phyloP scores from a whole-genome alignment of 345 rosid genomes.

The Chamaenerion angustifolium region DNA sequence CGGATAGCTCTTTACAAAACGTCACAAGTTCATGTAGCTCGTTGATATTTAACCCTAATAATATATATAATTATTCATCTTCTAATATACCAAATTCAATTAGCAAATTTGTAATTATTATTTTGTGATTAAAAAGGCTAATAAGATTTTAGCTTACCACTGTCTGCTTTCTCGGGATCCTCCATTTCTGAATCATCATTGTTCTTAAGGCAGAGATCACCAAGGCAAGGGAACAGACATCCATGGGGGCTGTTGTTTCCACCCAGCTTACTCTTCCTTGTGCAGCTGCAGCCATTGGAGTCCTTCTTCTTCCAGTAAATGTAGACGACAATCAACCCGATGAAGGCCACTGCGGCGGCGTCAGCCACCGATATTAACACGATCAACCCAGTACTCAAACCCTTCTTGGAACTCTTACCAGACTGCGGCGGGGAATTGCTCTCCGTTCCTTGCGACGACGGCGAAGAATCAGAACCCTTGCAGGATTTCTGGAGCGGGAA shows the following conservation, averaged over 20 bases:
- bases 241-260: slow-evolving; percentile 35
- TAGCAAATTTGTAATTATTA: too few relatives aligned
- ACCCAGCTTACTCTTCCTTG: slow-evolving; percentile 53
- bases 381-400: slow-evolving; percentile 56
- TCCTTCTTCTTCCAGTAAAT: slow-evolving; percentile 92
- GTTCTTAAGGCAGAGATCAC: slow-evolving; percentile 14
- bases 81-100: too few relatives aligned
- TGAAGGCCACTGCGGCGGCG: slow-evolving; percentile 67
- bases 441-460: slow-evolving; percentile 15
- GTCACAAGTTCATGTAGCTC: too few relatives aligned
- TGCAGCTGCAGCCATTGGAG: slow-evolving; percentile 67
- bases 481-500: slow-evolving; percentile 89
- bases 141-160: background rate
- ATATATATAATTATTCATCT: too few relatives aligned
- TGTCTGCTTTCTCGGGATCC: slow-evolving; percentile 31
- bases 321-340: slow-evolving; percentile 59
- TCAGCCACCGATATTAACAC: slow-evolving; percentile 65
- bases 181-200: slow-evolving; percentile 68
- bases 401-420: slow-evolving; percentile 15
- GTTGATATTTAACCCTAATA: too few relatives aligned
- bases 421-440: slow-evolving; percentile 18
- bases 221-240: slow-evolving; percentile 18
- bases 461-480: slow-evolving; percentile 13
- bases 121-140: background rate
- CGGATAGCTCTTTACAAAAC: too few relatives aligned